Evolutionary conservation across 768 basidiomycete genomes (phyloP).

Genomic region (Leccinum arenicola): DNA sequence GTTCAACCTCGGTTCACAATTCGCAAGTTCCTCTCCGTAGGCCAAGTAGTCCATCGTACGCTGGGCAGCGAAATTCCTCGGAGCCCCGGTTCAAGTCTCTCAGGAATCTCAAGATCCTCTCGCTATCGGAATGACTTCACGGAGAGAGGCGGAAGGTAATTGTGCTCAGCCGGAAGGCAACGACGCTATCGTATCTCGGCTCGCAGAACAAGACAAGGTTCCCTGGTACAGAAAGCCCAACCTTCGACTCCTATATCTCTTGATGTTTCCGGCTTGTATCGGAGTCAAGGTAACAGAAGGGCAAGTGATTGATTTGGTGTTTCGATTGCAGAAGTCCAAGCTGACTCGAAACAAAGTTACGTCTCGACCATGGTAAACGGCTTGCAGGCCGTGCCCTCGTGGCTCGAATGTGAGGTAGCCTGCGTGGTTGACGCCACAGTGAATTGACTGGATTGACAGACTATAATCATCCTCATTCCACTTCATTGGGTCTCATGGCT

Average conservation of each 20-base stretch:
- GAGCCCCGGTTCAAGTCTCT: not conserved
- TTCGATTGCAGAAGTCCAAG: not conserved
- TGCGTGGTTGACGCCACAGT: not conserved
- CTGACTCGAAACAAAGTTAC: not conserved
- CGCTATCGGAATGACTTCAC: constrained; percentile 5
- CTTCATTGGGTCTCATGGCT: not conserved
- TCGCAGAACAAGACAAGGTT: constrained; percentile 41
- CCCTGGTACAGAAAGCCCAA: constrained; percentile 67
- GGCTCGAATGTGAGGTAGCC: not conserved
- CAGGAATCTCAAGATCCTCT: not conserved
- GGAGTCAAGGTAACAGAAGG: constrained; percentile 21
- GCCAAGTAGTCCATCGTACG: not conserved
- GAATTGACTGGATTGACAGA: not conserved
- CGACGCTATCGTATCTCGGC: constrained; percentile 16
- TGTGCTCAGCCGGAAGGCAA: not conserved
- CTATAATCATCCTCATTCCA: not conserved
- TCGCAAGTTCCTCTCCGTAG: not conserved
- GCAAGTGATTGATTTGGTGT: not conserved
- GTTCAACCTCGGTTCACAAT: not conserved
- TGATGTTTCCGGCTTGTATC: constrained; percentile 45
- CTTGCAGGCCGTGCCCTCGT: not conserved
- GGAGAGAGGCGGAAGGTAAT: not conserved
- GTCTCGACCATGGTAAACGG: not conserved
- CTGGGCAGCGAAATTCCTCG: not conserved
- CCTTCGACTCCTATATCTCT: constrained; percentile 50